phyloP scores from a whole-genome alignment of 2,329 filamentous ascomycete species.

The Periconia macrospinosa region DNA sequence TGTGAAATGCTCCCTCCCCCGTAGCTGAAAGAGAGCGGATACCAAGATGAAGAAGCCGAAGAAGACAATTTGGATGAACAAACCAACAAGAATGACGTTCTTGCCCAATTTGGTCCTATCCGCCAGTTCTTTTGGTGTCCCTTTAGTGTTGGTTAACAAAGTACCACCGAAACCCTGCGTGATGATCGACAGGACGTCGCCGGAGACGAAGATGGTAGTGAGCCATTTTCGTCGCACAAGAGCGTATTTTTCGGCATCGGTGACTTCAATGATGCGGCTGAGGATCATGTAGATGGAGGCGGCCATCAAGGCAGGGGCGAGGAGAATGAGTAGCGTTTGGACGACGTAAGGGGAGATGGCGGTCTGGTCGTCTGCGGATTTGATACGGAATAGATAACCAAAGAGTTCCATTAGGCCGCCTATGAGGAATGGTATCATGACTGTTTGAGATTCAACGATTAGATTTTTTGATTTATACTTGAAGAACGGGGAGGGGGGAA shows the following conservation, averaged over 20 bases:
- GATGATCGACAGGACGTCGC: slow-evolving; percentile 55
- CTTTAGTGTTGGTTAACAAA: slow-evolving; percentile 23
- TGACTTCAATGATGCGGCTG: slow-evolving; percentile 37
- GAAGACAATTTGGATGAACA: slow-evolving; percentile 51
- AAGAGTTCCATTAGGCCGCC: slow-evolving; percentile 54
- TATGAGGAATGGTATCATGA: slow-evolving; percentile 51
- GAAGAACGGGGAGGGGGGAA: neutral
- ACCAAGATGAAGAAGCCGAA: slow-evolving; percentile 51
- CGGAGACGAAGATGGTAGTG: slow-evolving; percentile 56
- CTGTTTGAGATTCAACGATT: neutral
- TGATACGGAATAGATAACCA: slow-evolving; percentile 54
- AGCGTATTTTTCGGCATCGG: slow-evolving; percentile 43
- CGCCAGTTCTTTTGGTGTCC: neutral
- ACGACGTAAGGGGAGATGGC: slow-evolving; percentile 42
- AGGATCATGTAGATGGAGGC: slow-evolving; percentile 50
- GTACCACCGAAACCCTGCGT: slow-evolving; percentile 52
- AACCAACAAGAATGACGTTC: slow-evolving; percentile 49
- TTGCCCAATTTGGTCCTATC: slow-evolving; percentile 38
- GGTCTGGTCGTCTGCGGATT: slow-evolving; percentile 29
- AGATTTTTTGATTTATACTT: too few species aligned
- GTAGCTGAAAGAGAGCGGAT: slow-evolving; percentile 15
- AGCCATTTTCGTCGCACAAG: slow-evolving; percentile 48
- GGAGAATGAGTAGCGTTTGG: slow-evolving; percentile 43
- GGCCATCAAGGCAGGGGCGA: slow-evolving; percentile 48
- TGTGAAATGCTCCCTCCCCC: slow-evolving; percentile 5